Evolutionary conservation across 176 grass and related monocot species (phyloP).

Genomic region (Juncus effusus): DNA sequence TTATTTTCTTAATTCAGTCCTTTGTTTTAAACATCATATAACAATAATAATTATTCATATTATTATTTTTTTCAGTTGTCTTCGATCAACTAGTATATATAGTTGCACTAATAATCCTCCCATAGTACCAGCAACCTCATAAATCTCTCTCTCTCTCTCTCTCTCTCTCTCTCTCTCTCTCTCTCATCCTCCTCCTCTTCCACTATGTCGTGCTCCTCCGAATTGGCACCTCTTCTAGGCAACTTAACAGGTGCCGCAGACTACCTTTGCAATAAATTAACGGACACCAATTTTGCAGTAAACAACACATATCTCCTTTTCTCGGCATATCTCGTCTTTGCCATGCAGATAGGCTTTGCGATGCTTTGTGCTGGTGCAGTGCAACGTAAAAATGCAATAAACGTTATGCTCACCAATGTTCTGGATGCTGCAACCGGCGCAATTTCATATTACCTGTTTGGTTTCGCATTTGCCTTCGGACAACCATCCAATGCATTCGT

Average conservation of each 20-base stretch:
- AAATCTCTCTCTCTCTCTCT: no score
- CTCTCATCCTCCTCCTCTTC: no score
- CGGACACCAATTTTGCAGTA: conserved; percentile 30
- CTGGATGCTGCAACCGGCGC: conserved; percentile 27
- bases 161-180: no score
- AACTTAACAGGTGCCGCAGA: conserved; percentile 23
- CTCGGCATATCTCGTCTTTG: conserved; percentile 40
- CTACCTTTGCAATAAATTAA: conserved; percentile 39
- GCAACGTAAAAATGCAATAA: conserved; percentile 31
- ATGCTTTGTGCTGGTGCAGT: conserved; percentile 42
- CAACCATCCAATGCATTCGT: conserved; percentile 35
- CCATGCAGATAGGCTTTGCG: conserved; percentile 42
- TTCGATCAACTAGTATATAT: no score
- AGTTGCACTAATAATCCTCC: no score
- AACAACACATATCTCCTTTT: conserved; percentile 44
- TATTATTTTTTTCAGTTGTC: no score
- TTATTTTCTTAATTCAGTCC: no score
- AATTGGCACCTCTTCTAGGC: conserved; percentile 26
- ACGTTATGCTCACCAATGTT: conserved; percentile 42
- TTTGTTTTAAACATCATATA: no score
- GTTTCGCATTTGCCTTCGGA: conserved; percentile 38
- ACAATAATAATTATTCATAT: no score
- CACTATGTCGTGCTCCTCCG: conserved; percentile 19
- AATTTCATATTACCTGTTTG: conserved; percentile 39
- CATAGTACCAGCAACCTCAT: no score